Percentiles rank a stretch among this genome's conserved stretches.
phyloP scores from a whole-genome alignment of 1,139 yeast genomes.

The Suhomyces taliae region DNA sequence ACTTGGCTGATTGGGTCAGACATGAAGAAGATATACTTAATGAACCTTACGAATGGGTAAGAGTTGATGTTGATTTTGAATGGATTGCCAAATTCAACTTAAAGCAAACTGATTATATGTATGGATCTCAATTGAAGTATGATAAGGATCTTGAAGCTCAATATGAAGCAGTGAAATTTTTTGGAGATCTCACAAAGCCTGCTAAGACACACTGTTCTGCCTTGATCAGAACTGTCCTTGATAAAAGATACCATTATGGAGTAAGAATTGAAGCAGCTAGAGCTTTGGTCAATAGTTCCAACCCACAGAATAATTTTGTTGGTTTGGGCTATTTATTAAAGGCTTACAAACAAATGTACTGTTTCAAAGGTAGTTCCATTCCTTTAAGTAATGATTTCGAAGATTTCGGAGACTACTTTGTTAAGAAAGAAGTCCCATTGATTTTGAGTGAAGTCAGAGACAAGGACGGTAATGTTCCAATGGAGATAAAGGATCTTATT shows the following conservation, averaged over 20 bases:
- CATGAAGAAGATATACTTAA: conserved; percentile 69
- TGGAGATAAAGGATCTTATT: conserved; percentile 59
- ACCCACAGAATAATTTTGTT: conserved; percentile 57
- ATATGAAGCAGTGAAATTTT: conserved; percentile 74
- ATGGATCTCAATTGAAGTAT: conserved; percentile 86
- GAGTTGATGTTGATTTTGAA: conserved; percentile 95
- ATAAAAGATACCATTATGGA: conserved; percentile 83
- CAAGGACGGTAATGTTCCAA: conserved; percentile 66
- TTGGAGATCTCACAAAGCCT: conserved; percentile 61
- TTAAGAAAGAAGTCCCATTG: conserved; percentile 67
- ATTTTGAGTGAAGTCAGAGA: conserved; percentile 64
- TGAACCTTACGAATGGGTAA: conserved; percentile 96
- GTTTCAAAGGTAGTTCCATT: conserved; percentile 63
- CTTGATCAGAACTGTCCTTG: conserved; percentile 78
- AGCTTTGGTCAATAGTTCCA: conserved; percentile 70
- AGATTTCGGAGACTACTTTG: conserved; percentile 63
- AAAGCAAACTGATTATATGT: conserved; percentile 94
- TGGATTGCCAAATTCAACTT: conserved; percentile 87
- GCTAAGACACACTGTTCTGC: conserved; percentile 70
- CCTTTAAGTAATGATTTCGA: conserved; percentile 83
- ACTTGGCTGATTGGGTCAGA: conserved; percentile 67
- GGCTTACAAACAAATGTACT: conserved; percentile 68
- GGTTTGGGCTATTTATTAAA: conserved; percentile 74
- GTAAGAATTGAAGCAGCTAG: conserved; percentile 84
- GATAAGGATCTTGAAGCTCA: conserved; percentile 98